Evolutionary conservation across 2,329 filamentous ascomycete genomes (phyloP).

Genomic region (Conoideocrella luteorostrata): DNA sequence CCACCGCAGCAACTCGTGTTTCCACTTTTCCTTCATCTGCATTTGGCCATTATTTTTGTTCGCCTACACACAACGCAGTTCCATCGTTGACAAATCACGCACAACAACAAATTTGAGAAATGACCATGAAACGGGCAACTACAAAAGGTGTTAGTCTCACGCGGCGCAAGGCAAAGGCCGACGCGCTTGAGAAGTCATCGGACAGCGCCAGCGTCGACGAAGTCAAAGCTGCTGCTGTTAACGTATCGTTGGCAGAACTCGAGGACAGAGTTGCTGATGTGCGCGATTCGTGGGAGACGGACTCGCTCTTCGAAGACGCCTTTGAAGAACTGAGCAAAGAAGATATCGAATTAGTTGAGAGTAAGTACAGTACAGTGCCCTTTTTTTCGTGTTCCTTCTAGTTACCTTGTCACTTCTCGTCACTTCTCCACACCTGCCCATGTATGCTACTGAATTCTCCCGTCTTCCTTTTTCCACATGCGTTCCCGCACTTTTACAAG

Average conservation of each 20-base stretch:
- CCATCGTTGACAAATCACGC: too few relatives aligned
- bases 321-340: conserved; percentile 54
- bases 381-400: background rate
- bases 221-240: conserved; percentile 28
- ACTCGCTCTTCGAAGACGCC: conserved; percentile 58
- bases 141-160: conserved; percentile 25
- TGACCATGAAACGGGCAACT: conserved; percentile 15
- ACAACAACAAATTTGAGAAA: too few relatives aligned
- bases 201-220: conserved; percentile 28
- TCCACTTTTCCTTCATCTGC: too few relatives aligned
- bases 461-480: too few relatives aligned
- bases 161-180: conserved; percentile 26
- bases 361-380: conserved; percentile 1
- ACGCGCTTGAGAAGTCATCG: conserved; percentile 29
- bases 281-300: conserved; percentile 54
- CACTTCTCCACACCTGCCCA: too few relatives aligned
- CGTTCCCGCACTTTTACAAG: too few relatives aligned
- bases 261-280: conserved; percentile 47
- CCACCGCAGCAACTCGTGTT: too few relatives aligned
- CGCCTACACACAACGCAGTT: too few relatives aligned
- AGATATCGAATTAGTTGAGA: conserved; percentile 32
- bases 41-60: too few relatives aligned
- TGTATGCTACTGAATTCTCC: too few relatives aligned
- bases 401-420: too few relatives aligned
- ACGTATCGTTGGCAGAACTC: conserved; percentile 36